Evolutionary conservation across 2,329 filamentous ascomycete genomes (phyloP).

Genomic region (Aspergillus novoparasiticus): DNA sequence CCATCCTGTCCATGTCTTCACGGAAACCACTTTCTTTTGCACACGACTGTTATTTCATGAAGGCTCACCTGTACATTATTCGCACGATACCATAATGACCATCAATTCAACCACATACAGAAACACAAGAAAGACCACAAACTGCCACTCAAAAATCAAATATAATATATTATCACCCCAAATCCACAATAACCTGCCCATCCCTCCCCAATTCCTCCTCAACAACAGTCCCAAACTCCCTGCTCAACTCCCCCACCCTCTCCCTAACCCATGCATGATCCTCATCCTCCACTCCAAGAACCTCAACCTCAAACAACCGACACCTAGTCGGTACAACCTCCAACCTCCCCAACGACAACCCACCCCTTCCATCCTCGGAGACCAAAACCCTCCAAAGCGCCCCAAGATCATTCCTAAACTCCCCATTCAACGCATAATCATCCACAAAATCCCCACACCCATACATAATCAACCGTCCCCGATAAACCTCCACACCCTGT

Average conservation of each 20-base stretch:
- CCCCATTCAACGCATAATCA: slow-evolving; percentile 40
- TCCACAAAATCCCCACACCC: slow-evolving; percentile 49
- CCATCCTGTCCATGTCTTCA: background rate
- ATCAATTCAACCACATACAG: background rate
- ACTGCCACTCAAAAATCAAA: too few species aligned
- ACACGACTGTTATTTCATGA: background rate
- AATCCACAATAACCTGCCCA: background rate
- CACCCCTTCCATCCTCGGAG: slow-evolving; percentile 9
- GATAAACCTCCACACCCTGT: slow-evolving; percentile 44
- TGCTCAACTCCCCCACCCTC: slow-evolving; percentile 32
- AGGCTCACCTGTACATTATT: background rate
- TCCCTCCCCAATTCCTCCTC: slow-evolving; percentile 10
- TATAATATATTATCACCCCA: background rate
- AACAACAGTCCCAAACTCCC: slow-evolving; percentile 31
- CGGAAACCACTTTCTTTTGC: background rate
- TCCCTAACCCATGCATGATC: slow-evolving; percentile 37
- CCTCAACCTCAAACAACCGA: slow-evolving; percentile 34
- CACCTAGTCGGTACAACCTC: slow-evolving; percentile 42
- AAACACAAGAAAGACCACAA: background rate
- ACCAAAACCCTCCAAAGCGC: slow-evolving; percentile 43
- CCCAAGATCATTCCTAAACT: slow-evolving; percentile 44
- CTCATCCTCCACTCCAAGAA: slow-evolving; percentile 30
- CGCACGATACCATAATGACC: background rate
- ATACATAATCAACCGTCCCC: slow-evolving; percentile 41
- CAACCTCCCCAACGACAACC: slow-evolving; percentile 24